A percentile compares a stretch with the other conserved stretches of the same genome.
These are phyloP conservation scores for Linum trigynum DNA, from an alignment of 345 rosid genomes.

Conservation along the genomic window DNA sequence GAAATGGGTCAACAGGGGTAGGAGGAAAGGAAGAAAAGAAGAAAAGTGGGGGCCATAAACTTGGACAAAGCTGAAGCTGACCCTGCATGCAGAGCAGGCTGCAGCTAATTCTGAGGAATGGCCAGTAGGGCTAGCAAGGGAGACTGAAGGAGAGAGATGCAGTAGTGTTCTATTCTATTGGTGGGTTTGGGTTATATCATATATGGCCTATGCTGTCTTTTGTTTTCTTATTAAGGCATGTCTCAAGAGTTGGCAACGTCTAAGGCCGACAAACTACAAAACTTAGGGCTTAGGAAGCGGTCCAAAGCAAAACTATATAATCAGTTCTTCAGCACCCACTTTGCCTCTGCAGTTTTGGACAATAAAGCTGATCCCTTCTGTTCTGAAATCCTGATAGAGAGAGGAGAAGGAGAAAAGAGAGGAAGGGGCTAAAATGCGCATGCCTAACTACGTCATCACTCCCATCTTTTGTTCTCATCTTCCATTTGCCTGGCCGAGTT, in stretches of 20 bases:
- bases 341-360: slow-evolving; percentile 20
- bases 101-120: background rate
- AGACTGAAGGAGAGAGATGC: background rate
- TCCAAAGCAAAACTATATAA: slow-evolving; percentile 24
- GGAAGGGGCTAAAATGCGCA: slow-evolving; percentile 34
- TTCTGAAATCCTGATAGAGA: background rate
- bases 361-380: slow-evolving; percentile 21
- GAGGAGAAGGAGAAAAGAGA: background rate
- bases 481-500: background rate
- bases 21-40: background rate
- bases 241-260: slow-evolving; percentile 31
- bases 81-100: background rate
- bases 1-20: background rate
- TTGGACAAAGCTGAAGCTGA: slow-evolving; percentile 6
- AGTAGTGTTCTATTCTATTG: slow-evolving; percentile 5
- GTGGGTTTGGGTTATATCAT: too few relatives aligned
- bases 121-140: background rate
- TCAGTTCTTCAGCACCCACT: background rate
- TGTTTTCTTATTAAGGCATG: background rate
- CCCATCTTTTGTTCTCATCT: slow-evolving; percentile 11
- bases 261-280: slow-evolving; percentile 23
- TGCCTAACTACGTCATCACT: slow-evolving; percentile 45
- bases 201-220: too few relatives aligned
- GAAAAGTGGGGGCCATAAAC: background rate
- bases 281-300: background rate